A percentile compares a stretch with the other conserved stretches of the same genome.
phyloP scores from a whole-genome alignment of 768 basidiomycete genomes.

The Thelephora aurantiotincta region DNA sequence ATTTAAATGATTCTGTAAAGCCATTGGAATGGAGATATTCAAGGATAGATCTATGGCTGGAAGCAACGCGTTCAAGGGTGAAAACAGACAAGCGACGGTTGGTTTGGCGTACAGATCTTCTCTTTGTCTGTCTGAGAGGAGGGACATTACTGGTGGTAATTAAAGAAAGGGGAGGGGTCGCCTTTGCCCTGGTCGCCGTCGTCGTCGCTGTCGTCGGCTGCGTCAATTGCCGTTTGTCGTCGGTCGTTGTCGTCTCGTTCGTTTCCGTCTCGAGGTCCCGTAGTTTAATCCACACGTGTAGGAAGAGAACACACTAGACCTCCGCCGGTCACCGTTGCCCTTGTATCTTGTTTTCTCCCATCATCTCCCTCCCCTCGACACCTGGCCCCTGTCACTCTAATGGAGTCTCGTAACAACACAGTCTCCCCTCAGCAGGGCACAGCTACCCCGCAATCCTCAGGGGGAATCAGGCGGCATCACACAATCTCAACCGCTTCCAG shows the following conservation, averaged over 20 bases:
- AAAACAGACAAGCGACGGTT: constrained; percentile 1
- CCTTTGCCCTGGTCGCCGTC: constrained; percentile 9
- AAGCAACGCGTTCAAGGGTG: constrained; percentile 8
- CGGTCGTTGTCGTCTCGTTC: constrained; percentile 1
- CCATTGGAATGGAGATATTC: constrained; percentile 61
- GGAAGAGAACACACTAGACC: background rate
- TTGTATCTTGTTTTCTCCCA: constrained; percentile 3
- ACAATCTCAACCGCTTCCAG: constrained; percentile 71
- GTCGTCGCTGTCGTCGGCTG: constrained; percentile 4
- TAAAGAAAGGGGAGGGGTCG: constrained; percentile 9
- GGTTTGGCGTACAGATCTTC: constrained; percentile 28
- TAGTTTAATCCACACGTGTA: background rate
- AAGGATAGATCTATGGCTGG: constrained; percentile 68
- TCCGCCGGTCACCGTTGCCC: constrained; percentile 7
- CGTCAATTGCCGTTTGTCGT: constrained; percentile 1
- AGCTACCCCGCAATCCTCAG: constrained; percentile 19
- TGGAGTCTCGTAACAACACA: constrained; percentile 11
- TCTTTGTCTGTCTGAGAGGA: constrained; percentile 31
- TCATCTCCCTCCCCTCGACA: constrained; percentile 2
- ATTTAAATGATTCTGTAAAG: constrained; percentile 47
- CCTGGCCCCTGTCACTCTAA: too few relatives aligned
- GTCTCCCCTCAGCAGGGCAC: constrained; percentile 29
- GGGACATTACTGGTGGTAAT: constrained; percentile 19
- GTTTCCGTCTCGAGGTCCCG: background rate
- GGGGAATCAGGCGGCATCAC: constrained; percentile 65